A percentile compares a stretch with the other conserved stretches of the same genome.
Evolutionary conservation across 305 asterid species (phyloP).

Genomic region (Euphrasia arctica): DNA sequence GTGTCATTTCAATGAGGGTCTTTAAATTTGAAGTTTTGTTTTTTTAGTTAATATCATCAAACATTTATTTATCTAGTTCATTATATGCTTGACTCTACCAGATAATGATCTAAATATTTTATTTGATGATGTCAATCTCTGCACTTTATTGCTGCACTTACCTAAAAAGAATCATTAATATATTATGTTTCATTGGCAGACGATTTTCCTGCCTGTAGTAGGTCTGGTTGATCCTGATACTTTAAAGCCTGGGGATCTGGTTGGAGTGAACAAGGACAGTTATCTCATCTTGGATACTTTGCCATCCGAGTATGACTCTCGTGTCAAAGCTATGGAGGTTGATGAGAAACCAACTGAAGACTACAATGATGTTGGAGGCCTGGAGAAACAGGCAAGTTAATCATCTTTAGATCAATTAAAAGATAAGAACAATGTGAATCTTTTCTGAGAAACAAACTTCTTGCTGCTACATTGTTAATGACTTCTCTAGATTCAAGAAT

Average conservation of each 20-base stretch:
- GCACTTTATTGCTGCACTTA: not conserved
- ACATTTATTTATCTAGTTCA: not conserved
- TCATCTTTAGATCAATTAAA: conserved; percentile 2
- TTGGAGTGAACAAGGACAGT: conserved; percentile 95
- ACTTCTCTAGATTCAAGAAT: conserved; percentile 62
- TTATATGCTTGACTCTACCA: not conserved
- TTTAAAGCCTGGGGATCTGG: conserved; percentile 90
- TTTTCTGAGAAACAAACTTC: not conserved
- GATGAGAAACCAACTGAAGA: conserved; percentile 99
- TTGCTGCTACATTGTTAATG: not conserved
- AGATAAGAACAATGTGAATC: conserved; percentile 2
- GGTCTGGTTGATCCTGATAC: conserved; percentile 90
- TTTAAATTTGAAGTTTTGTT: too few relatives aligned
- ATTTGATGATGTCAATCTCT: conserved; percentile 13
- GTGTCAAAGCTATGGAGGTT: conserved; percentile 98
- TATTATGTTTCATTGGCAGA: conserved; percentile 40
- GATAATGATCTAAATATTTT: not conserved
- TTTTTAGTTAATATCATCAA: too few relatives aligned
- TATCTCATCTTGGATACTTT: conserved; percentile 81
- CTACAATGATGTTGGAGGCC: conserved; percentile 46
- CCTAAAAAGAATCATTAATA: not conserved
- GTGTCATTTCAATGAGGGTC: not conserved
- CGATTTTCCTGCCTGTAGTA: conserved; percentile 85
- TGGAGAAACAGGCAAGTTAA: conserved; percentile 80
- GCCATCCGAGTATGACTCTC: conserved; percentile 98